Evolutionary conservation across 2,329 filamentous ascomycete genomes (phyloP).

Genomic region (Septoria petroselini): DNA sequence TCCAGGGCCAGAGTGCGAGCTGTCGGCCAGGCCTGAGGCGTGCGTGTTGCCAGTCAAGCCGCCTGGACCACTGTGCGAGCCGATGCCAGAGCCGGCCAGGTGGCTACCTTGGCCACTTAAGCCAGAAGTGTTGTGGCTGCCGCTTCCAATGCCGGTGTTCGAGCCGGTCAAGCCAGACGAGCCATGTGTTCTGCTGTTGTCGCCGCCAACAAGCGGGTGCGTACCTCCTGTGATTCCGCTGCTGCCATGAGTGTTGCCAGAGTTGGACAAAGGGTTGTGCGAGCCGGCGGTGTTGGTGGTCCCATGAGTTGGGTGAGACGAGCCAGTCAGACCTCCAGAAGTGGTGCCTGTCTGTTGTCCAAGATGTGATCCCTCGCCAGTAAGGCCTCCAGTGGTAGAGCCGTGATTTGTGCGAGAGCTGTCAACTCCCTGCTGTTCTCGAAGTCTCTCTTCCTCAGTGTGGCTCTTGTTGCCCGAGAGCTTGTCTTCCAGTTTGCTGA

Average conservation of each 20-base stretch:
- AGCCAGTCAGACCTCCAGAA: background rate
- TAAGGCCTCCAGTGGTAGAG: conserved; percentile 7
- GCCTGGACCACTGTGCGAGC: too few species aligned
- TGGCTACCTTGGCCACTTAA: conserved; percentile 1
- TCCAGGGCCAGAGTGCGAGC: background rate
- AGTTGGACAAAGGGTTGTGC: conserved; percentile 13
- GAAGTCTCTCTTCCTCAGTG: conserved; percentile 12
- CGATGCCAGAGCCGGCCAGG: background rate
- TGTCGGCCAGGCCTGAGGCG: too few species aligned
- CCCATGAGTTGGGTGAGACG: conserved; percentile 5
- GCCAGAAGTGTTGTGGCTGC: background rate
- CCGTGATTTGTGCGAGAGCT: conserved; percentile 7
- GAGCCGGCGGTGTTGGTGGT: conserved; percentile 3
- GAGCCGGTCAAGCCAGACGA: background rate
- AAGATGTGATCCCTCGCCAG: conserved; percentile 16
- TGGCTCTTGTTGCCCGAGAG: conserved; percentile 22
- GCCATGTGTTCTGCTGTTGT: conserved; percentile 1
- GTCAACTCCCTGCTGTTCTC: conserved; percentile 5
- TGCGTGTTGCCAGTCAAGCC: too few species aligned
- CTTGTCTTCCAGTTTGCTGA: conserved; percentile 26
- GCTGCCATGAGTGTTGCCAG: conserved; percentile 5
- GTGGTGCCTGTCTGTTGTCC: conserved; percentile 4
- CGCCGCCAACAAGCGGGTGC: conserved; percentile 11
- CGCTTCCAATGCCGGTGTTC: background rate
- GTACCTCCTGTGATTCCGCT: conserved; percentile 20